Conservation (phyloP, 2,329 filamentous ascomycete genomes). For the Clonostachys solani region DNA sequence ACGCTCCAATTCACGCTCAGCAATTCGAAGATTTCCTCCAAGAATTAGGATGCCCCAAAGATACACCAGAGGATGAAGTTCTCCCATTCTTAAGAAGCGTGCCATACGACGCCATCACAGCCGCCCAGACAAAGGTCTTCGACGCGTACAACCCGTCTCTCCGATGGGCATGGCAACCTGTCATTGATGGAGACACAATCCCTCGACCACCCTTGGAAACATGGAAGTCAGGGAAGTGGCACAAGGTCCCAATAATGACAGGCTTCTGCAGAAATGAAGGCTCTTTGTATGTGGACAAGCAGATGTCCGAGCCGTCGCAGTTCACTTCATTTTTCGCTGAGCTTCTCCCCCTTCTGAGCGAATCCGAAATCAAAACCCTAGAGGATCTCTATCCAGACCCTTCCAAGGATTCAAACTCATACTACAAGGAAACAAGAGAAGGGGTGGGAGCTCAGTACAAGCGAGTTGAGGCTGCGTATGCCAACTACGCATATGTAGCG, state of each 20-base stretch:
- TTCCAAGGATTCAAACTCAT: conserved; percentile 15
- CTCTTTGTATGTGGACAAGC: conserved; percentile 54
- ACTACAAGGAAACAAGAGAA: conserved; percentile 29
- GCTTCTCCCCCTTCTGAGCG: conserved; percentile 52
- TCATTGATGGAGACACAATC: conserved; percentile 59
- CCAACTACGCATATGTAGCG: conserved; percentile 48
- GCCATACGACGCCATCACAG: conserved; percentile 16
- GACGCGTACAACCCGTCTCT: conserved; percentile 36
- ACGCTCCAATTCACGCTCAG: conserved; percentile 53
- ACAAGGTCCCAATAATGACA: conserved; percentile 47
- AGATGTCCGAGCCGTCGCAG: conserved; percentile 37
- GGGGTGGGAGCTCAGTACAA: conserved; percentile 46
- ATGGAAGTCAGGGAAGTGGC: conserved; percentile 34
- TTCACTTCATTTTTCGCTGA: conserved; percentile 56
- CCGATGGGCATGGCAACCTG: conserved; percentile 64
- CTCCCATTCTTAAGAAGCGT: conserved; percentile 42
- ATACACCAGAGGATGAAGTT: conserved; percentile 19
- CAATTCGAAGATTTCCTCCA: conserved; percentile 37
- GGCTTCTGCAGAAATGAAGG: conserved; percentile 70
- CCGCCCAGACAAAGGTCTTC: conserved; percentile 36
- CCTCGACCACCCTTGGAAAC: conserved; percentile 51
- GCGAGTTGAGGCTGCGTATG: conserved; percentile 48
- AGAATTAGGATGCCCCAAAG: conserved; percentile 7
- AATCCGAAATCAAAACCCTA: conserved; percentile 47
- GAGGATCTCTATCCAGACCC: conserved; percentile 59